Evolutionary conservation across 2,329 filamentous ascomycete species (phyloP), one percentile per base, ranked within the genome.

Genomic region (Cladosporium sp.): DNA sequence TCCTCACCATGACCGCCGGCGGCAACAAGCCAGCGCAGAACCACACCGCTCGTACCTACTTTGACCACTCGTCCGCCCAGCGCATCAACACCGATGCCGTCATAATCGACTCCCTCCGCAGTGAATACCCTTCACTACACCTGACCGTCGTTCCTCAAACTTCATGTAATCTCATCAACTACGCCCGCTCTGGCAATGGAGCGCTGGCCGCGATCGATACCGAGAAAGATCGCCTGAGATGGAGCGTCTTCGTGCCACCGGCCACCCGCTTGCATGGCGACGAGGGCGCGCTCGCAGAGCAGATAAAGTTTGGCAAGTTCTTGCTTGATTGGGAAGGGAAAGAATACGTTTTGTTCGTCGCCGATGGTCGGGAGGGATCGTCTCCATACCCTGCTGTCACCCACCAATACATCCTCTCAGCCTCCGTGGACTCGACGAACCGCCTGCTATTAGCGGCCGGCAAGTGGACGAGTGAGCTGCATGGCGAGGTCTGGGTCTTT

Each of bases 401-500:
- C 14, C 74, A 76, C 58, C 70, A 78, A 61, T 80, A 79, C 64
- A 71, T 80, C 58, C 70, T 80, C 30, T 77, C 75, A 5, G 51
- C 67, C 5, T 70, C 70, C 3, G 65, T 69, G 2, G 63, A 70
- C 12, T 64, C 67, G 2, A 70, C 68, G 2, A 80, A 87, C 60
- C 75, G 76, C 3, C 74, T 89, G 40, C 71, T 88, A 30, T 73
- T 81, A 7, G 80, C 80, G 3, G 84, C 80, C 0, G 81, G 82
- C 0, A 69, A 72, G 19, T 88, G 83, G 82, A 74, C 73, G 20
- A 74, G 72, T 58, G 78, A 84, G 62, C 72, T 88, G 19, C 85
- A 87, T 66, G 74, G 83, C 25, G 84, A 88, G 72, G 80, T 89
- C 30, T 85, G 84, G 77, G 84, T 90, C 0, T 89, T 84, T 65